Evolutionary conservation across 1,139 yeast genomes (phyloP).

Genomic region (Pichia sp.): DNA sequence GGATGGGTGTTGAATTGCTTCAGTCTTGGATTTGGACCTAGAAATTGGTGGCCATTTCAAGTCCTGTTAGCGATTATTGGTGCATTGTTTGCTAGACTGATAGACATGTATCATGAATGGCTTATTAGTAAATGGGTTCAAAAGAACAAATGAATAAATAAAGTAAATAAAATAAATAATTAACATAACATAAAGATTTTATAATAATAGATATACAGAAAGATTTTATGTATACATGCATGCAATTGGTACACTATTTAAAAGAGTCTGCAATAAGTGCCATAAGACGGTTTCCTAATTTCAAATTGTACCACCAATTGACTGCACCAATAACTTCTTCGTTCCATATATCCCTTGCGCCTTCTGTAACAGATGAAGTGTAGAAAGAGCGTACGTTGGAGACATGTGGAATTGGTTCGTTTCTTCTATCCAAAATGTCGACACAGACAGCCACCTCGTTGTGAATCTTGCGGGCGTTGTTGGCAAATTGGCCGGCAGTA

Average conservation of each 20-base stretch:
- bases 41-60: slow-evolving; percentile 55
- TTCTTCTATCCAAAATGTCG: slow-evolving; percentile 44
- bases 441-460: slow-evolving; percentile 44
- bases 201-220: background rate
- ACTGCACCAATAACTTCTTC: slow-evolving; percentile 63
- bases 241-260: slow-evolving; percentile 38
- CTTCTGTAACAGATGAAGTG: slow-evolving; percentile 48
- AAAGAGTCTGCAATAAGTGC: slow-evolving; percentile 14
- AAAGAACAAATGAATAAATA: background rate
- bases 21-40: slow-evolving; percentile 64
- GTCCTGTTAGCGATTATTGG: slow-evolving; percentile 43
- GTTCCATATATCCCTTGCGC: slow-evolving; percentile 78
- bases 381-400: slow-evolving; percentile 35
- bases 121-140: slow-evolving; percentile 49
- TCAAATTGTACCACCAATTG: slow-evolving; percentile 44
- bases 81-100: slow-evolving; percentile 60
- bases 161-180: too few relatives aligned
- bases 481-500: slow-evolving; percentile 53
- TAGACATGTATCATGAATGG: slow-evolving; percentile 44
- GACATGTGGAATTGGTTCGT: slow-evolving; percentile 37
- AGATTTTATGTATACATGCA: too few relatives aligned
- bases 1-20: slow-evolving; percentile 78
- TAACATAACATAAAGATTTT: too few relatives aligned
- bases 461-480: slow-evolving; percentile 43
- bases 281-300: slow-evolving; percentile 18